Evolutionary conservation across 2,329 filamentous ascomycete genomes (phyloP).

Genomic region (Neopestalotiopsis sp.): DNA sequence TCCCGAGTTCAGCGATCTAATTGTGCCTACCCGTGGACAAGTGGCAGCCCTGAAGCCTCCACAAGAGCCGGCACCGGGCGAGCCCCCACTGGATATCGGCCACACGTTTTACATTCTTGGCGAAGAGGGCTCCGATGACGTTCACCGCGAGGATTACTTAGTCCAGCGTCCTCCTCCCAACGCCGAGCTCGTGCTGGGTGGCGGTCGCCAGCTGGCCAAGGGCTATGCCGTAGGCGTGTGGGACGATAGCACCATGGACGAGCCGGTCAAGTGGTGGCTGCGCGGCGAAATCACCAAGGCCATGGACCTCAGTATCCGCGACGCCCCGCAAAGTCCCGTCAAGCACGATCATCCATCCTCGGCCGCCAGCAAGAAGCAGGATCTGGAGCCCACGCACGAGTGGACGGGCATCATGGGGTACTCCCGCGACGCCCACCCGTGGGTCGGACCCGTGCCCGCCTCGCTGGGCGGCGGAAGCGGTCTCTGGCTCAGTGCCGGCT

Average conservation of each 20-base stretch:
- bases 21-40: conserved; percentile 79
- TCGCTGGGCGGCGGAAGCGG: conserved; percentile 56
- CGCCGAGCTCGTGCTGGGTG: conserved; percentile 73
- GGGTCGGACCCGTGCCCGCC: conserved; percentile 71
- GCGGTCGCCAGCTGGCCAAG: conserved; percentile 64
- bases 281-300: conserved; percentile 47
- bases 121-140: conserved; percentile 27
- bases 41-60: conserved; percentile 71
- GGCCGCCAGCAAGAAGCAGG: conserved; percentile 34
- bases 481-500: conserved; percentile 69
- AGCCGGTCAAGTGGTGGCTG: conserved; percentile 61
- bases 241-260: conserved; percentile 64
- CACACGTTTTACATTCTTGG: conserved; percentile 71
- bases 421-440: conserved; percentile 70
- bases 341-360: neutral
- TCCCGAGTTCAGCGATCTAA: conserved; percentile 70
- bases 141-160: conserved; percentile 71
- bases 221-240: conserved; percentile 62
- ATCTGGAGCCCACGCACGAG: conserved; percentile 61
- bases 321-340: conserved; percentile 15
- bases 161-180: conserved; percentile 67
- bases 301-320: conserved; percentile 45
- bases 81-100: conserved; percentile 44
- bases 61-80: conserved; percentile 24
- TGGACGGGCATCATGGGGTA: conserved; percentile 88